phyloP scores from a whole-genome alignment of 1,284 basidiomycete genomes.

The Trichosporon ovoides region DNA sequence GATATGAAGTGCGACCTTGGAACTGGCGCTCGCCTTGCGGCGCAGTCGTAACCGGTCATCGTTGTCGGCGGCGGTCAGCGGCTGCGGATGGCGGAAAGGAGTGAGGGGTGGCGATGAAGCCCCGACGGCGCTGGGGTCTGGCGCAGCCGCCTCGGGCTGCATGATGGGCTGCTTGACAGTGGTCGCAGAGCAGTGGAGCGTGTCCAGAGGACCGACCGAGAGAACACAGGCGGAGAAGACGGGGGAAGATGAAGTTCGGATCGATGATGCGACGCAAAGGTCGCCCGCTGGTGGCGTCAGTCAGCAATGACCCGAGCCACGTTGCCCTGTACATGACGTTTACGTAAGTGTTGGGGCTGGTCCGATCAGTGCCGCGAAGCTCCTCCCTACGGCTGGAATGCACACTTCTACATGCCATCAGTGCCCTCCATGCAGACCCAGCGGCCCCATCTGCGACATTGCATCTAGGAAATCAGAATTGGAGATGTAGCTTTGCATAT shows the following conservation, averaged over 20 bases:
- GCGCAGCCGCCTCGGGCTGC: slow-evolving; percentile 17
- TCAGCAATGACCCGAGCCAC: neutral
- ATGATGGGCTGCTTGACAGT: slow-evolving; percentile 6
- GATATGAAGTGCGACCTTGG: slow-evolving; percentile 28
- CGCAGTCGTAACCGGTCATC: slow-evolving; percentile 11
- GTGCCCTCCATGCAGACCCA: too few species aligned
- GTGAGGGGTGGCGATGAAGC: slow-evolving; percentile 12
- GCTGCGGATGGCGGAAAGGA: slow-evolving; percentile 1
- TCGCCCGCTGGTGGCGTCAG: too few species aligned
- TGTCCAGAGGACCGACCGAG: neutral
- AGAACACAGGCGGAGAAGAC: too few species aligned
- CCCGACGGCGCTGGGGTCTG: slow-evolving; percentile 4
- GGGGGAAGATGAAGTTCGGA: too few species aligned
- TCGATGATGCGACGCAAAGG: neutral
- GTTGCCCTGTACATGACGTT: slow-evolving; percentile 1
- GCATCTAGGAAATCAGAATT: too few species aligned
- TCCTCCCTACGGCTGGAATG: too few species aligned
- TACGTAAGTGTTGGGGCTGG: slow-evolving; percentile 4
- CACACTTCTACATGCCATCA: too few species aligned
- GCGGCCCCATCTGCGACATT: too few species aligned
- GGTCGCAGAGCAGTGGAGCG: neutral
- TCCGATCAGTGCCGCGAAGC: too few species aligned
- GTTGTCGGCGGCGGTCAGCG: neutral
- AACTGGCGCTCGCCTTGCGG: neutral
- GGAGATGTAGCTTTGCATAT: too few species aligned